These are phyloP conservation scores for Otatea glauca DNA, from an alignment of 176 grass and related monocot species.

Conservation along the genomic window DNA sequence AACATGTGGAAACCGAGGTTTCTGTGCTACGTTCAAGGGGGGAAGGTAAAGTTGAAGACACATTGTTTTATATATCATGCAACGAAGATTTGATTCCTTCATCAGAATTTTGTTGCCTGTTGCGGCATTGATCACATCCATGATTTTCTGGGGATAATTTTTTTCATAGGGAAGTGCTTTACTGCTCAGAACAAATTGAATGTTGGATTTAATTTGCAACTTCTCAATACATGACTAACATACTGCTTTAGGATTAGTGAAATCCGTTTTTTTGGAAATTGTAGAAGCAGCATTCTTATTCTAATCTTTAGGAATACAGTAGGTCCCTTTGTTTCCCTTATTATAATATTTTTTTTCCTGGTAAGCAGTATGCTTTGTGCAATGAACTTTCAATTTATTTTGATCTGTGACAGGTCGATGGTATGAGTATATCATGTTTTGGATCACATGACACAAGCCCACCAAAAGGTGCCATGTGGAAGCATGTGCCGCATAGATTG, in stretches of 20 bases:
- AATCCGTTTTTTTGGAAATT: not conserved
- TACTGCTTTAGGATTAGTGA: not conserved
- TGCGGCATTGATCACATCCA: not conserved
- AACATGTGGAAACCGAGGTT: slow-evolving; percentile 93
- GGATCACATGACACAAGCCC: slow-evolving; percentile 74
- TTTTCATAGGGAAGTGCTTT: not conserved
- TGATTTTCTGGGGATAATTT: slow-evolving; percentile 19
- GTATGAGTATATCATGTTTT: slow-evolving; percentile 68
- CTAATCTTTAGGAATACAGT: slow-evolving; percentile 6
- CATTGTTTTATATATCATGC: not conserved
- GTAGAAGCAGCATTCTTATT: not conserved
- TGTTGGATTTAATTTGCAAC: not conserved
- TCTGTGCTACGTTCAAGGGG: slow-evolving; percentile 84
- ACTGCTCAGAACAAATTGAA: not conserved
- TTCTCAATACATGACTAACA: not conserved
- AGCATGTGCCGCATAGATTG: slow-evolving; percentile 72
- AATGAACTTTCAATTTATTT: slow-evolving; percentile 36
- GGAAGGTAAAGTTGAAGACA: slow-evolving; percentile 70
- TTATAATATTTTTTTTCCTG: slow-evolving; percentile 14
- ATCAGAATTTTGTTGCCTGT: slow-evolving; percentile 25
- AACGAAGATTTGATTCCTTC: not conserved
- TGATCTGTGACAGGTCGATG: slow-evolving; percentile 62
- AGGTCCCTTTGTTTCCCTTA: slow-evolving; percentile 11
- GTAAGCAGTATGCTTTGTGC: slow-evolving; percentile 31
- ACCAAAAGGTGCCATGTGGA: slow-evolving; percentile 76